phyloP scores from a whole-genome alignment of 2,329 filamentous ascomycete genomes.

The Ophidiomyces ophidiicola region DNA sequence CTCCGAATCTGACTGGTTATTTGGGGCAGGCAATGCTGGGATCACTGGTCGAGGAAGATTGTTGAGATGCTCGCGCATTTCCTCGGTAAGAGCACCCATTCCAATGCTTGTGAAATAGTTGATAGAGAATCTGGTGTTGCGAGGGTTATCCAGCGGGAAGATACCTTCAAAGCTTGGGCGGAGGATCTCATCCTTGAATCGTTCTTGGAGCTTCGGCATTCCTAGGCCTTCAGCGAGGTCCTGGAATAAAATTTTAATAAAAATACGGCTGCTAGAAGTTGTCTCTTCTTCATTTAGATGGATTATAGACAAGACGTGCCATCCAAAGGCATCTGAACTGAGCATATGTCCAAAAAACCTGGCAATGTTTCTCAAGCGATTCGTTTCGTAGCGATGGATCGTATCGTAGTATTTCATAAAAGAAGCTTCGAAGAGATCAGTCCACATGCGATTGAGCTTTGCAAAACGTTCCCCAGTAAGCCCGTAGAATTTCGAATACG shows the following conservation, averaged over 20 bases:
- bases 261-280: conserved; percentile 90
- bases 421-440: conserved; percentile 76
- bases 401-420: conserved; percentile 94
- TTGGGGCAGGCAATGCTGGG: conserved; percentile 49
- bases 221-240: conserved; percentile 80
- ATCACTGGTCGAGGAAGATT: conserved; percentile 77
- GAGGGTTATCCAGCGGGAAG: conserved; percentile 78
- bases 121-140: conserved; percentile 91
- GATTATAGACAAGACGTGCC: conserved; percentile 75
- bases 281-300: conserved; percentile 95
- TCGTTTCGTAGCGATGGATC: conserved; percentile 94
- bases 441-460: conserved; percentile 92
- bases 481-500: conserved; percentile 95
- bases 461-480: conserved; percentile 88
- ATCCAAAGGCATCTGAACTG: conserved; percentile 75
- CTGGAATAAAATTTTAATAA: conserved; percentile 95
- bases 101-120: conserved; percentile 99
- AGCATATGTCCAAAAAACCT: conserved; percentile 89
- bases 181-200: conserved; percentile 66
- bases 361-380: conserved; percentile 85
- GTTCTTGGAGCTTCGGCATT: conserved; percentile 62
- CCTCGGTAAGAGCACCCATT: conserved; percentile 87
- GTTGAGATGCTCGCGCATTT: conserved; percentile 82
- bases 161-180: conserved; percentile 69
- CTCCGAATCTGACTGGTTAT: conserved; percentile 52